Evolutionary conservation across 805 yeast species (phyloP).

Genomic region (Zygotorulaspora florentina): DNA sequence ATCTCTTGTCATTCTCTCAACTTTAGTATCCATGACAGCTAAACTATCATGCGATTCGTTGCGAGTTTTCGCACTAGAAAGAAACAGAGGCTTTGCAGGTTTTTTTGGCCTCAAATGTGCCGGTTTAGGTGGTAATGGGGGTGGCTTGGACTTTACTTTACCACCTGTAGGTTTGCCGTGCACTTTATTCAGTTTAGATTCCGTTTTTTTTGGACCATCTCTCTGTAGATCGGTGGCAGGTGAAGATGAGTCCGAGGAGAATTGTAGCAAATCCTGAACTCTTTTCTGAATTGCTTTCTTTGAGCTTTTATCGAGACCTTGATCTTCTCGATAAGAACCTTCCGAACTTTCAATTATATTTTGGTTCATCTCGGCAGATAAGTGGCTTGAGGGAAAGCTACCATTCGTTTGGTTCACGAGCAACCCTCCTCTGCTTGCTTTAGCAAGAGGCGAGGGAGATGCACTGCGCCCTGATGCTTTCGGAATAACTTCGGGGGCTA

Average conservation of each 20-base stretch:
- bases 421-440: too few species aligned
- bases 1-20: conserved; percentile 54
- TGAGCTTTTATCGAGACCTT: background rate
- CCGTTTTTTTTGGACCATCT: conserved; percentile 54
- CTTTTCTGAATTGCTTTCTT: conserved; percentile 49
- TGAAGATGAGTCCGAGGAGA: conserved; percentile 33
- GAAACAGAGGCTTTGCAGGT: conserved; percentile 48
- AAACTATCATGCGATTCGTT: background rate
- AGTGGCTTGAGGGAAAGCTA: too few species aligned
- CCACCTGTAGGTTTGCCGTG: conserved; percentile 1
- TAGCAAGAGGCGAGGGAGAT: too few species aligned
- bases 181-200: conserved; percentile 37
- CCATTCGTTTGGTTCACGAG: too few species aligned
- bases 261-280: conserved; percentile 46
- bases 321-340: background rate
- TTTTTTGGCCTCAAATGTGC: conserved; percentile 27
- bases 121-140: conserved; percentile 59
- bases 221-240: conserved; percentile 64
- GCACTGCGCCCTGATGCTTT: too few species aligned
- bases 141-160: conserved; percentile 9
- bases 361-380: too few species aligned
- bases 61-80: conserved; percentile 31
- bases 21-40: conserved; percentile 40
- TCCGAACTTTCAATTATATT: too few species aligned
- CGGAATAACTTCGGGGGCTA: too few species aligned